Evolutionary conservation across 352 stramenopile genomes (phyloP).

Genomic region (Pythium rishiriense): DNA sequence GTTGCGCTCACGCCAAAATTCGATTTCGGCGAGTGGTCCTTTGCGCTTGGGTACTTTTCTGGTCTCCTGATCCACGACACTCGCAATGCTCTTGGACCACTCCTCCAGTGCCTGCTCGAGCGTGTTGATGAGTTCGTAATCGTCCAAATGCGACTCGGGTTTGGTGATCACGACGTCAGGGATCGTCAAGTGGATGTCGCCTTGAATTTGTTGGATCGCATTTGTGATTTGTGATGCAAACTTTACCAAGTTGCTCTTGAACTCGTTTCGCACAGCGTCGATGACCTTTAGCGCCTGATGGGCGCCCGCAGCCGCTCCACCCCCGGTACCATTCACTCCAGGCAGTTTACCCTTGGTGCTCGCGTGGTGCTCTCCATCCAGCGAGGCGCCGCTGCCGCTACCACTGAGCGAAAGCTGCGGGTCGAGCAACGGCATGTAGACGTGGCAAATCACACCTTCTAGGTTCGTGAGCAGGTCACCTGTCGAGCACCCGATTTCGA

Average conservation of each 20-base stretch:
- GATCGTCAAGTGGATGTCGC: conserved; percentile 93
- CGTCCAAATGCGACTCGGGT: conserved; percentile 78
- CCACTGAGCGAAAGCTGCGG: conserved; percentile 50
- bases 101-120: conserved; percentile 92
- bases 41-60: conserved; percentile 88
- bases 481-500: conserved; percentile 89
- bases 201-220: conserved; percentile 93
- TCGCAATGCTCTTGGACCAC: conserved; percentile 91
- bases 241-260: conserved; percentile 90
- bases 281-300: conserved; percentile 79
- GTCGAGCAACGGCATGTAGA: conserved; percentile 88
- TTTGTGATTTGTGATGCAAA: conserved; percentile 93
- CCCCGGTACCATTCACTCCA: neutral
- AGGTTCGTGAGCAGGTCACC: conserved; percentile 84
- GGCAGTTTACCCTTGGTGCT: conserved; percentile 20
- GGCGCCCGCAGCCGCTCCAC: conserved; percentile 19
- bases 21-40: conserved; percentile 92
- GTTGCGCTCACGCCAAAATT: conserved; percentile 96
- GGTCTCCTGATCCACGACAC: conserved; percentile 89
- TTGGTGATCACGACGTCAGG: conserved; percentile 91
- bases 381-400: conserved; percentile 14
- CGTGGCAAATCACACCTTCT: conserved; percentile 84
- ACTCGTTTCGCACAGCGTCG: conserved; percentile 84
- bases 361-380: conserved; percentile 9
- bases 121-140: conserved; percentile 86